Base-by-base conservation (phyloP, 2,329 filamentous ascomycete genomes). In the Epichloe sylvatica region DNA sequence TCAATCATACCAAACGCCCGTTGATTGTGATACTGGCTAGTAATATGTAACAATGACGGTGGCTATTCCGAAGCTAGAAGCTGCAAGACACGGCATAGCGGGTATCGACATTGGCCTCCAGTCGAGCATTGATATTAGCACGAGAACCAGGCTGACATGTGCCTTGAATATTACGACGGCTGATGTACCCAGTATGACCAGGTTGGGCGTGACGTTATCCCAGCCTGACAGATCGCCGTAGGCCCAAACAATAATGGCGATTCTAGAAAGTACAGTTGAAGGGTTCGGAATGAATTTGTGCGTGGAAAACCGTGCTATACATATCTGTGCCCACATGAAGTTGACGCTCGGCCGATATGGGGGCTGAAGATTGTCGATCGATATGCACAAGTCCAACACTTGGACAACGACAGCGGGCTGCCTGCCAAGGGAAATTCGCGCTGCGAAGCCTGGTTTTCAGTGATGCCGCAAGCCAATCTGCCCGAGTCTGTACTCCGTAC, bases 71-170 rank as follows among this genome's bases (percentile, higher is more conserved):
- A 21, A 13, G 30, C 12, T n/a, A 25, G 21, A 30, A 30, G 47
- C 30, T 25, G 34, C 44, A 21, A 38, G 33, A 49, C 33, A 44
- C 34, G 42, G 36, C 42, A 39, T 23, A 23, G 17, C 48, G 36
- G 35, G 42, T 30, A n/a, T 48, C 46, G 45, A 41, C 45, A 48
- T 34, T 38, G 39, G 46, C 25, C 42, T n/a, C 36, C 46, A 30
- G 39, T 34, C 43, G 38, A 43, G 35, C 46, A 48, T 19, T 25
- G 8, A 8, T 8, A 25, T 7, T 7, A 25, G 23, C 6, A 8
- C 23, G 39, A 34, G 15, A 25, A 21, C 5, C 39, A 25, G 19
- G 38, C 11, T 48, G 37, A 40, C 39, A 17, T 23, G 39, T 40
- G 30, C n/a, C 25, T 34, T 25, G 34, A 48, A 42, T 23, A 13